Conservation (phyloP, 2,329 filamentous ascomycete genomes). For the Rasamsonia emersonii region DNA sequence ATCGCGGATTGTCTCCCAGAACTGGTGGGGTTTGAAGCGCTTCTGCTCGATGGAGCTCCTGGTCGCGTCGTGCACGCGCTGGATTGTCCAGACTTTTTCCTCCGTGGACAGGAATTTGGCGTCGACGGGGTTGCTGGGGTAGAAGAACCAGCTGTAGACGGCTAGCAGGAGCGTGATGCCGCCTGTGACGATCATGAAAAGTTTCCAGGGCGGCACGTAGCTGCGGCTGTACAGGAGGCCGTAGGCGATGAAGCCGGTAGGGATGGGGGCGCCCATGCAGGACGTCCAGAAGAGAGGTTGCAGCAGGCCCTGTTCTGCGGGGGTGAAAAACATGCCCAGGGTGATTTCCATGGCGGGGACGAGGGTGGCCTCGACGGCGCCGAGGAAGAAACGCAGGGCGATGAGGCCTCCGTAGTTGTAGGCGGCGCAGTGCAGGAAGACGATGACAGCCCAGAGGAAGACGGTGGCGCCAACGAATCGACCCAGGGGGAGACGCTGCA, state of each 20-base stretch:
- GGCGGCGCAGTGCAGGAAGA: conserved; percentile 32
- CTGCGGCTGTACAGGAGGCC: conserved; percentile 29
- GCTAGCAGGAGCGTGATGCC: conserved; percentile 25
- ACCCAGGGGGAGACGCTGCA: conserved; percentile 32
- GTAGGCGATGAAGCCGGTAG: conserved; percentile 32
- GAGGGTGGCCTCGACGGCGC: conserved; percentile 27
- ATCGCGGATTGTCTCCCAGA: conserved; percentile 10
- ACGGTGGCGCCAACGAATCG: conserved; percentile 21
- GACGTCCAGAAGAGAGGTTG: conserved; percentile 44
- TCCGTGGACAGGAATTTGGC: conserved; percentile 10
- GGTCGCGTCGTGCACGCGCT: conserved; percentile 11
- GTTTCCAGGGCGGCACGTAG: conserved; percentile 22
- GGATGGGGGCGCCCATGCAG: conserved; percentile 21
- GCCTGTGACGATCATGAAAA: conserved; percentile 33
- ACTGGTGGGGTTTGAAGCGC: conserved; percentile 12
- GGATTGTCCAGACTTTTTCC: conserved; percentile 11
- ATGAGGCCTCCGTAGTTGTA: conserved; percentile 27
- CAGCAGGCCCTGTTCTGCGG: conserved; percentile 38
- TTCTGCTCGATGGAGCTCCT: conserved; percentile 15
- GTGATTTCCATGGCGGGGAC: conserved; percentile 37
- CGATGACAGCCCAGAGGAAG: conserved; percentile 28
- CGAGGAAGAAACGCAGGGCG: conserved; percentile 29
- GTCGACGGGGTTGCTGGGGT: conserved; percentile 11
- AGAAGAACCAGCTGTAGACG: conserved; percentile 11
- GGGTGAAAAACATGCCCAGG: conserved; percentile 37